Evolutionary conservation across 1,284 basidiomycete species (phyloP), one percentile per base, ranked within the genome.

Genomic region (Sutorius eximius): DNA sequence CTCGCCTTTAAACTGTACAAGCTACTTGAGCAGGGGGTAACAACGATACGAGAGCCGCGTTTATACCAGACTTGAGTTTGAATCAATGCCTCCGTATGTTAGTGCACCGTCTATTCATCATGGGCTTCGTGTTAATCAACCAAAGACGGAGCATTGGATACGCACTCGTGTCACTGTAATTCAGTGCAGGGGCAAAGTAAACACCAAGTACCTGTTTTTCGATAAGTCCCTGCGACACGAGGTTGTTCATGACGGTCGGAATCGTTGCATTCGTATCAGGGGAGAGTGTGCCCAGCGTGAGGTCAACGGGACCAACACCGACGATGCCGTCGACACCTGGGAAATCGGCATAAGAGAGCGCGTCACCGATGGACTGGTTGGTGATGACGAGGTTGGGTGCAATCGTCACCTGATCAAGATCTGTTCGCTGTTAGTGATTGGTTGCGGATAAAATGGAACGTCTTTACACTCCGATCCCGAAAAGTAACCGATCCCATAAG

Each of bases 231-330:
- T 69, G 64, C 0, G 61, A 58, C 10, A 55, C 16, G 2, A 70
- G 66, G 18, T 65, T 67, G 45, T 65, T 22, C 55, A 67, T 65
- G 11, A 71, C 53, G 0, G 67, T 70, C 8, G 69, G 64, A 37
- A 67, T 55, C 1, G 10, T 43, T n/a, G 43, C 50, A 20, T 57
- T 40, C 1, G 0, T 2, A 16, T 62, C 47, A 8, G 52, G 45
- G 8, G 34, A 33, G 8, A 66, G 46, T 3, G 49, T 59, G 9
- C 52, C 44, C 6, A n/a, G 9, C 1, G 69, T 68, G 22, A 69
- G 60, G n/a, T 45, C 53, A 5, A 49, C 32, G 29, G 69, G 69
- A 15, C 68, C 69, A 16, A 71, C 27, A 30, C 66, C 66, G 1
- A 68, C 0, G 5, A 70, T 63, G 7, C 66, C 66, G 44, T 68